Evolutionary conservation across 192 early-diverging fungal genomes (phyloP).

Genomic region (Coemansia sp.): DNA sequence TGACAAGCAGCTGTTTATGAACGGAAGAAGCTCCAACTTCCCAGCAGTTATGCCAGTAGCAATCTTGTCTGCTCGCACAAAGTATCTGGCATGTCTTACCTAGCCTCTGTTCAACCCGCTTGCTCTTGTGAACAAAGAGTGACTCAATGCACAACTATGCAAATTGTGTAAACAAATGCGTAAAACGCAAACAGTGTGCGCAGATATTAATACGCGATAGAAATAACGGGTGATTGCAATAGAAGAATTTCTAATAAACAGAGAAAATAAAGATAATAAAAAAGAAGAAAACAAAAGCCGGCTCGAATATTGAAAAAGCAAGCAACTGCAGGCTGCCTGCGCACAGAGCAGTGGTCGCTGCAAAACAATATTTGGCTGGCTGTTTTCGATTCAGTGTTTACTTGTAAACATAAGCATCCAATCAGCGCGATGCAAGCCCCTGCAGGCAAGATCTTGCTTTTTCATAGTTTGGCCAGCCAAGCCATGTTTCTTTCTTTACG

Average conservation of each 20-base stretch:
- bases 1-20: neutral
- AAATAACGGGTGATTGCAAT: constrained; percentile 1
- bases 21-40: neutral
- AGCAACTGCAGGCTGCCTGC: neutral
- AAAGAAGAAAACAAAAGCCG: neutral
- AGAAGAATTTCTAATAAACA: neutral
- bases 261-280: neutral
- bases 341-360: neutral
- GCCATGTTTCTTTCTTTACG: neutral
- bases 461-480: neutral
- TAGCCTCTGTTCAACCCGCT: neutral
- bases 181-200: neutral
- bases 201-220: neutral
- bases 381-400: neutral
- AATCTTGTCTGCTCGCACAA: neutral
- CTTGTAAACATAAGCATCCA: constrained; percentile 40
- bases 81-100: neutral
- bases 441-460: neutral
- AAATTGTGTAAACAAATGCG: constrained; percentile 4
- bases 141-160: neutral
- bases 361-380: constrained; percentile 2
- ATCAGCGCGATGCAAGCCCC: constrained; percentile 20
- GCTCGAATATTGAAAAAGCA: neutral
- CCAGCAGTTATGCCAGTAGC: constrained; percentile 19
- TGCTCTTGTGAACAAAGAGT: neutral